Evolutionary conservation across 2,329 filamentous ascomycete species (phyloP).

Genomic region (Fusarium sp.): DNA sequence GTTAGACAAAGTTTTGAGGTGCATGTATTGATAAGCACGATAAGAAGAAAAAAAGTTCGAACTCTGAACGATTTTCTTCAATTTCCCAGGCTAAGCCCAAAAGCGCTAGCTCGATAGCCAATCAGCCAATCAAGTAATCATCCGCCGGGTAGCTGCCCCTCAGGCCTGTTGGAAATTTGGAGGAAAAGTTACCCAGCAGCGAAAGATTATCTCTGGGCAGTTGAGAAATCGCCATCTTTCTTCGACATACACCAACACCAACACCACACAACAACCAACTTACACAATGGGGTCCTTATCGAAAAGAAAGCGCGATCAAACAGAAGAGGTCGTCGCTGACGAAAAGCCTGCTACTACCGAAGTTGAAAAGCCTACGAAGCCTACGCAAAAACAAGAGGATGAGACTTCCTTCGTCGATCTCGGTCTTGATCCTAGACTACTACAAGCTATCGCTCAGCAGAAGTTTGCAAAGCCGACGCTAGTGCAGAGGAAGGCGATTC

Average conservation of each 20-base stretch:
- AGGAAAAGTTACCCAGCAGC: slow-evolving; percentile 33
- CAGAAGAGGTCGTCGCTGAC: slow-evolving; percentile 57
- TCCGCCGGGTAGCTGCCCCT: slow-evolving; percentile 38
- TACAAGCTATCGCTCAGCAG: slow-evolving; percentile 86
- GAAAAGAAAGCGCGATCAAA: slow-evolving; percentile 70
- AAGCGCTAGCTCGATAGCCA: accelerated
- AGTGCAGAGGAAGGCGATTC: slow-evolving; percentile 88
- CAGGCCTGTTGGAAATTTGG: slow-evolving; percentile 41
- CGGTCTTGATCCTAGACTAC: slow-evolving; percentile 82
- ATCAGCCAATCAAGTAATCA: slow-evolving; percentile 27
- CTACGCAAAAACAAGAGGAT: slow-evolving; percentile 34
- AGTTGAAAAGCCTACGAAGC: slow-evolving; percentile 41
- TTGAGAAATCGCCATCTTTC: slow-evolving; percentile 36
- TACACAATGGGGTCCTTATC: slow-evolving; percentile 45
- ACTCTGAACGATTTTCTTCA: slow-evolving; percentile 35
- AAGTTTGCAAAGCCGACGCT: slow-evolving; percentile 88
- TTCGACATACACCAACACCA: slow-evolving; percentile 11
- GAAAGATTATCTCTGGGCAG: slow-evolving; percentile 25
- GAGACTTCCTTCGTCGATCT: slow-evolving; percentile 76
- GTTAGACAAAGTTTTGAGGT: not conserved
- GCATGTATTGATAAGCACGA: slow-evolving; percentile 34
- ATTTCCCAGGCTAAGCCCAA: not conserved
- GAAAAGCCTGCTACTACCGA: slow-evolving; percentile 42
- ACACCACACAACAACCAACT: slow-evolving; percentile 50
- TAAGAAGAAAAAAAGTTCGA: slow-evolving; percentile 43